Base-by-base conservation (phyloP, 805 yeast genomes). In the Wickerhamomyces xylosicus region DNA sequence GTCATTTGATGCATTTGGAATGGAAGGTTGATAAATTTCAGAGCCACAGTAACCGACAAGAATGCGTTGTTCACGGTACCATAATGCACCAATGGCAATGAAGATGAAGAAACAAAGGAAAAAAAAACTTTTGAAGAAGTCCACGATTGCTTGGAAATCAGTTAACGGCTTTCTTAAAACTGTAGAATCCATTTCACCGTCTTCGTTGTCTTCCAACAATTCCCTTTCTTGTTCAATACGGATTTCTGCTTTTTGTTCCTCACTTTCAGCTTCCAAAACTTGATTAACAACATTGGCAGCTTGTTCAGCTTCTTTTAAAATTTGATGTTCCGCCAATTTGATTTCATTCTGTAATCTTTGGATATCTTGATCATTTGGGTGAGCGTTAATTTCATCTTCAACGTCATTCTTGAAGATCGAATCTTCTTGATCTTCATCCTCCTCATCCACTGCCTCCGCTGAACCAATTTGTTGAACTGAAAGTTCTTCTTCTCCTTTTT, bases 21-120 rank as follows among this genome's bases (percentile, higher is more conserved):
- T 58, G 5, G 71, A 64, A 16, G 69, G 67, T 36, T 61, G 58
- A 44, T 64, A 45, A 13, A 75, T 61, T 49, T 79, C 83, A 27
- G 67, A 60, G 0, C 87, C 87, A 63, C 95, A 86, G 56, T 75
- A 86, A 0, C 95, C 95, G 33, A 75, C 67, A 27, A 72, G 60
- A 13, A 71, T 48, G 32, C 72, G 67, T 53, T 82, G 80, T 43
- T 79, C 79, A 35, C 83, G 63, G 58, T 79, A 80, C 81, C 85
- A 75, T 38, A 70, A 59, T 0, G 65, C 67, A 46, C 67, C 64
- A 5, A 72, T 48, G 1, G 68, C 62, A 9, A 62, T 46, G 0
- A 60, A 29, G 3, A 69, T 54, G 10, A 74, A 33, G 1, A 61
- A 15, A n/a, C 63, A 18, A 56, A 72, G 64, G 10, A 63, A 37